phyloP scores from a whole-genome alignment of 768 basidiomycete species.

The Hypholoma fasciculare region DNA sequence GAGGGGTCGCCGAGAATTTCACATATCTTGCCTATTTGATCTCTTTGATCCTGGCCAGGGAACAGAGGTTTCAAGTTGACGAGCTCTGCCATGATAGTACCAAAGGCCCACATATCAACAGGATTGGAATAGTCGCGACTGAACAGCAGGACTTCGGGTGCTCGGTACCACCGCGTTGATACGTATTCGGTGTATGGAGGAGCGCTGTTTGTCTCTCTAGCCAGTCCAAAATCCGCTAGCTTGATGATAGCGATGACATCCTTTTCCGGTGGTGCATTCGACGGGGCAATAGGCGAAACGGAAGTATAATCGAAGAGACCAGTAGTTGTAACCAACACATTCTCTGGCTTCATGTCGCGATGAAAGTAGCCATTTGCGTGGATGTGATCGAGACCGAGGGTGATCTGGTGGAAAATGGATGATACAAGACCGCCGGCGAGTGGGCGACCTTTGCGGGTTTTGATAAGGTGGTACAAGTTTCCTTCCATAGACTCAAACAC shows the following conservation, averaged over 20 bases:
- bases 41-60: conserved; percentile 89
- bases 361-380: conserved; percentile 95
- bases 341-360: conserved; percentile 99
- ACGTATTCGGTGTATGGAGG: conserved; percentile 99
- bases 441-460: conserved; percentile 90
- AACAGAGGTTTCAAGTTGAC: conserved; percentile 95
- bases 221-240: conserved; percentile 97
- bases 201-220: conserved; percentile 80
- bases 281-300: conserved; percentile 66
- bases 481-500: conserved; percentile 99
- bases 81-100: conserved; percentile 97
- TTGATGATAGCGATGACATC: conserved; percentile 98
- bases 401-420: conserved; percentile 92
- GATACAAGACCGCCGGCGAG: conserved; percentile 97
- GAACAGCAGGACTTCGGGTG: conserved; percentile 92
- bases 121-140: conserved; percentile 94
- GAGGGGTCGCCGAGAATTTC: conserved; percentile 93
- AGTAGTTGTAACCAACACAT: conserved; percentile 96
- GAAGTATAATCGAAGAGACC: conserved; percentile 91
- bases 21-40: conserved; percentile 90
- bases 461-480: conserved; percentile 98
- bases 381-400: conserved; percentile 89
- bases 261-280: conserved; percentile 72
- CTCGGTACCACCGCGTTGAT: conserved; percentile 99
- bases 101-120: conserved; percentile 99